Percentiles rank a stretch among this genome's conserved stretches.
phyloP scores from a whole-genome alignment of 805 yeast genomes.

The Wickerhamomyces xylosicus region DNA sequence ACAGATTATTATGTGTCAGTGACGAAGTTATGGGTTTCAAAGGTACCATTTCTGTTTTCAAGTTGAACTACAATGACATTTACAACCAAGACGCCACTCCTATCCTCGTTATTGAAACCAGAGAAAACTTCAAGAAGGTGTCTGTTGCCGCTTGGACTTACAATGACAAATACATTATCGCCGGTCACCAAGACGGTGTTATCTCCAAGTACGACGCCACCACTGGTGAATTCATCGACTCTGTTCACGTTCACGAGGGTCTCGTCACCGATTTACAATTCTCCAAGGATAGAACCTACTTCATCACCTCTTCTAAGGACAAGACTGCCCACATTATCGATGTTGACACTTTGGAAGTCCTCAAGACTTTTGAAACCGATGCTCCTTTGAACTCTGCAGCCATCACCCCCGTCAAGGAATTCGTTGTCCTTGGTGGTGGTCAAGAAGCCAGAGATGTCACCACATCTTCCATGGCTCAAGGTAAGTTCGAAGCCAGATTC shows the following conservation, averaged over 20 bases:
- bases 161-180: constrained; percentile 61
- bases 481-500: constrained; percentile 94
- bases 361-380: constrained; percentile 75
- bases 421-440: constrained; percentile 95
- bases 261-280: constrained; percentile 85
- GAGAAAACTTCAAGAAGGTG: constrained; percentile 50
- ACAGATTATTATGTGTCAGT: constrained; percentile 61
- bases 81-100: constrained; percentile 44
- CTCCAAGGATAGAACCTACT: constrained; percentile 77
- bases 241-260: constrained; percentile 62
- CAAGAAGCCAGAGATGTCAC: constrained; percentile 98
- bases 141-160: constrained; percentile 85
- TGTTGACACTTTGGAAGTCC: constrained; percentile 59
- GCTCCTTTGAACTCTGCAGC: constrained; percentile 95
- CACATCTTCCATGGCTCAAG: constrained; percentile 88
- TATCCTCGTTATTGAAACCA: constrained; percentile 46
- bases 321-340: constrained; percentile 72
- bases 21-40: constrained; percentile 88
- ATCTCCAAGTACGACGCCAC: constrained; percentile 70
- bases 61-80: constrained; percentile 42
- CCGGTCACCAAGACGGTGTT: constrained; percentile 83
- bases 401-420: constrained; percentile 87
- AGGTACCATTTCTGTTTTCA: constrained; percentile 66
- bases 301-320: constrained; percentile 89
- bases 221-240: constrained; percentile 59